Evolutionary conservation across 2,329 filamentous ascomycete genomes (phyloP).

Genomic region (Aspergillus jensenii): DNA sequence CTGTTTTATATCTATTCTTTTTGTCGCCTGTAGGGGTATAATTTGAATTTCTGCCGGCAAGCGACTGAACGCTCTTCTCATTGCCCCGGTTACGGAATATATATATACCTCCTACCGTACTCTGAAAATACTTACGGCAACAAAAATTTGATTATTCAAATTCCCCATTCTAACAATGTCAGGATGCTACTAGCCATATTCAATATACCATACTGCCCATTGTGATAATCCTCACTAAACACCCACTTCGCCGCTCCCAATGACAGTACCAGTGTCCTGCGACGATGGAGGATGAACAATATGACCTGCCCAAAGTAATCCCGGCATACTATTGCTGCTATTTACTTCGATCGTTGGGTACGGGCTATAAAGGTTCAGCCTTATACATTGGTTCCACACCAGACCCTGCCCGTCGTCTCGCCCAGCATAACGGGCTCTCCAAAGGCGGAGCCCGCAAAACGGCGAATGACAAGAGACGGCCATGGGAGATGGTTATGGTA

Average conservation of each 20-base stretch:
- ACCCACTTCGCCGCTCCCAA: not conserved
- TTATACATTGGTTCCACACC: constrained; percentile 93
- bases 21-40: not conserved
- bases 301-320: constrained; percentile 58
- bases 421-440: constrained; percentile 84
- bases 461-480: constrained; percentile 65
- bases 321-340: constrained; percentile 94
- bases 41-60: not conserved
- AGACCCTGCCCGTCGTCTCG: constrained; percentile 77
- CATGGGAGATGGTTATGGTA: constrained; percentile 88
- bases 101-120: not conserved
- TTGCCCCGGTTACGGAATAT: constrained; percentile 4
- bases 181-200: not conserved
- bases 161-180: not conserved
- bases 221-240: not conserved
- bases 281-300: not conserved
- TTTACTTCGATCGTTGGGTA: constrained; percentile 72
- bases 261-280: not conserved
- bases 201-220: not conserved
- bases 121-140: not conserved
- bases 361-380: constrained; percentile 58
- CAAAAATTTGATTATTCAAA: not conserved
- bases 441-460: constrained; percentile 82
- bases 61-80: not conserved
- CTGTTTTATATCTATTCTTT: not conserved